Conservation (phyloP, 139 green algal genomes). For the Penium margaritaceum region DNA sequence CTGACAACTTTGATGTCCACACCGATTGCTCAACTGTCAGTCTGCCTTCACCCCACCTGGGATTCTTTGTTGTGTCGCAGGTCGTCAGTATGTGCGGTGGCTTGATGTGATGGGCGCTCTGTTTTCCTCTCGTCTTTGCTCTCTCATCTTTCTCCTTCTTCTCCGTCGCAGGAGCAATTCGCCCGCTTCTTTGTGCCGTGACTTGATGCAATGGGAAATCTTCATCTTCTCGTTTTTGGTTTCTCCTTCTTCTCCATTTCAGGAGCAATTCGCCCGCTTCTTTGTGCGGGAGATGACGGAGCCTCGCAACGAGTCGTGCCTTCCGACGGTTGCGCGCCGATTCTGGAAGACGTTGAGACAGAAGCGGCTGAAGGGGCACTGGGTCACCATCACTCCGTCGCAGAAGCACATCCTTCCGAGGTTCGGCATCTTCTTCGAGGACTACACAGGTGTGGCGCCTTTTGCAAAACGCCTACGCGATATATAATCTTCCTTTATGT, state of each 20-base stretch:
- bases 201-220: no score
- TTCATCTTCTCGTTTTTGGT: no score
- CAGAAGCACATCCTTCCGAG: conserved; percentile 3
- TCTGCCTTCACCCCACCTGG: no score
- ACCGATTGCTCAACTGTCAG: no score
- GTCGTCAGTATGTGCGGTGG: not conserved
- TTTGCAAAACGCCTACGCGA: not conserved
- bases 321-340: not conserved
- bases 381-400: conserved; percentile 27
- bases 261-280: conserved; percentile 22
- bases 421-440: conserved; percentile 29
- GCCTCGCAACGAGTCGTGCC: not conserved
- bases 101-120: not conserved
- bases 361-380: conserved; percentile 33
- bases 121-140: not conserved
- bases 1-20: no score
- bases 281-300: conserved; percentile 37
- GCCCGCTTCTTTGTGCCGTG: conserved; percentile 22
- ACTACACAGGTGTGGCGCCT: conserved; percentile 14
- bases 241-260: not conserved
- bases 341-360: conserved; percentile 16
- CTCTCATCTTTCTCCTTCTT: not conserved
- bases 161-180: conserved; percentile 13
- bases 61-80: no score
- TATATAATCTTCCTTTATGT: not conserved